Percentiles rank a stretch among this genome's conserved stretches.
These are phyloP conservation scores for Trametes elegans DNA, from an alignment of 768 basidiomycete genomes.

Conservation along the genomic window DNA sequence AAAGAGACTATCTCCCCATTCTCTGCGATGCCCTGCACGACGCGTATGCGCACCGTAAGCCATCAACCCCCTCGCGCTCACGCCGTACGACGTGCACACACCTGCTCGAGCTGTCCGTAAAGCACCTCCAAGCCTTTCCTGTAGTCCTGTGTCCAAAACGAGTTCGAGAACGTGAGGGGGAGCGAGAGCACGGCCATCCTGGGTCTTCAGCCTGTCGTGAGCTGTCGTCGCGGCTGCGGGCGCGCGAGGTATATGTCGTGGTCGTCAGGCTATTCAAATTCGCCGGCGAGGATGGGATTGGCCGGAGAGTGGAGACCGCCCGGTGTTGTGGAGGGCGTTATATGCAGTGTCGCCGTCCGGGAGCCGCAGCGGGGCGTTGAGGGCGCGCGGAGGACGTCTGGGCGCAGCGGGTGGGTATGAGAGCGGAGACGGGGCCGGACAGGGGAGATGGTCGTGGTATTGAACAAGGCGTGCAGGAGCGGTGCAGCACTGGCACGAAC, in stretches of 20 bases:
- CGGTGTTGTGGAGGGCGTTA: neutral
- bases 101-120: constrained; percentile 77
- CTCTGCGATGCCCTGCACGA: constrained; percentile 69
- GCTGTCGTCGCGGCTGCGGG: neutral
- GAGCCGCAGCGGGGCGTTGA: constrained; percentile 21
- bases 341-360: constrained; percentile 5
- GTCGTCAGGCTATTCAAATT: constrained; percentile 1
- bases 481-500: constrained; percentile 12
- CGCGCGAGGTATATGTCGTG: neutral
- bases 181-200: constrained; percentile 86
- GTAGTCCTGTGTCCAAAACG: constrained; percentile 95
- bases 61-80: neutral
- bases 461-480: constrained; percentile 11
- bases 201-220: neutral
- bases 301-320: neutral
- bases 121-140: constrained; percentile 78
- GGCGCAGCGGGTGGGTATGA: too few relatives aligned
- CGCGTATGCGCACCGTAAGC: constrained; percentile 19
- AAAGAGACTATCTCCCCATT: constrained; percentile 82
- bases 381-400: constrained; percentile 14
- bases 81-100: constrained; percentile 29
- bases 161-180: constrained; percentile 86
- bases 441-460: constrained; percentile 10
- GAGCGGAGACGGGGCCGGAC: neutral
- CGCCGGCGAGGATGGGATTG: neutral